Percentiles rank a stretch among this genome's conserved stretches.
Evolutionary conservation across 257 asterid species (phyloP).

Genomic region (Penstemon eatonii): DNA sequence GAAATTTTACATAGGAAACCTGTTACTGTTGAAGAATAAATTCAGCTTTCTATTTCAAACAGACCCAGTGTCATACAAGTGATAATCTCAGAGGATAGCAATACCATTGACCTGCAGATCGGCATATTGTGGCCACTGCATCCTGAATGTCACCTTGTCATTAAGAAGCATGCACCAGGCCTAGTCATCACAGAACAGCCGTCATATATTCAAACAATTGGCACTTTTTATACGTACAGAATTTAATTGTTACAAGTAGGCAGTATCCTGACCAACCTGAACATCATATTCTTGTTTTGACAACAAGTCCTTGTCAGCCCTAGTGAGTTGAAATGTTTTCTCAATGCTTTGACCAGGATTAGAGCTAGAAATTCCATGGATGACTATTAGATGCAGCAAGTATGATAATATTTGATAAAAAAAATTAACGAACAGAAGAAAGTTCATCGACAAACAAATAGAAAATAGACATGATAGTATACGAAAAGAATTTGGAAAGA

Average conservation of each 20-base stretch:
- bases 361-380: constrained; percentile 48
- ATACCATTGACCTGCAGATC: constrained; percentile 94
- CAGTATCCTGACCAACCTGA: constrained; percentile 61
- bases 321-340: constrained; percentile 79
- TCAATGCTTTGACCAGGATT: constrained; percentile 83
- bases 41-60: not conserved
- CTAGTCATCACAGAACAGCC: constrained; percentile 42
- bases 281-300: constrained; percentile 79
- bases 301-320: constrained; percentile 82
- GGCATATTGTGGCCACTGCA: constrained; percentile 97
- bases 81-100: constrained; percentile 28
- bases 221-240: constrained; percentile 20
- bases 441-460: constrained; percentile 10
- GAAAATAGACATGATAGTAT: constrained; percentile 13
- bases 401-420: constrained; percentile 15
- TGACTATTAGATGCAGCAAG: constrained; percentile 22
- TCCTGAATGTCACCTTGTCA: constrained; percentile 89
- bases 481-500: constrained; percentile 7
- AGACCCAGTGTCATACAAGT: constrained; percentile 14
- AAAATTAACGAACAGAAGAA: constrained; percentile 24
- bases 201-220: constrained; percentile 10
- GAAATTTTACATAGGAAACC: constrained; percentile 10
- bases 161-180: constrained; percentile 97
- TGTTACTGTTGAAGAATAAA: not conserved
- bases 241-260: not conserved